phyloP scores from a whole-genome alignment of 805 yeast genomes.

The Saccharomyces paradoxus region DNA sequence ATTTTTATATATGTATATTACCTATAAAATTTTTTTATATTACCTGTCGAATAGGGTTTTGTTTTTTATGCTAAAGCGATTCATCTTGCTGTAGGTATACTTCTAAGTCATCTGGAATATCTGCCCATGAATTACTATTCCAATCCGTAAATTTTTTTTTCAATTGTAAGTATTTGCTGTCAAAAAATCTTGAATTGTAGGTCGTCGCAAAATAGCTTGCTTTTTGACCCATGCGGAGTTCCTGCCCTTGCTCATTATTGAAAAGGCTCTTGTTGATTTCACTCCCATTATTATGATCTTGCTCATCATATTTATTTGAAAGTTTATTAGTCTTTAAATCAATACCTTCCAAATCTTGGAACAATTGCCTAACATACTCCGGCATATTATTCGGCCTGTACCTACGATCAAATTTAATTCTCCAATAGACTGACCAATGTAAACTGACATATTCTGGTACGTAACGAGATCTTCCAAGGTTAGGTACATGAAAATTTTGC shows the following conservation, averaged over 20 bases:
- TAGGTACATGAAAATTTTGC: slow-evolving; percentile 44
- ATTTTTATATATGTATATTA: slow-evolving; percentile 3
- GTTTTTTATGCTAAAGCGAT: slow-evolving; percentile 7
- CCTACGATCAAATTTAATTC: slow-evolving; percentile 39
- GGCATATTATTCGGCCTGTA: slow-evolving; percentile 43
- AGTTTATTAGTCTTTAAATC: slow-evolving; percentile 1
- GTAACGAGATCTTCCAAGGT: slow-evolving; percentile 45
- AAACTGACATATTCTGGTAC: slow-evolving; percentile 41
- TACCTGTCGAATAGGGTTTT: neutral
- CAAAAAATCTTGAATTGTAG: slow-evolving; percentile 3
- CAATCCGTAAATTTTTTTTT: slow-evolving; percentile 19
- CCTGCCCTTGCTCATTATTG: neutral
- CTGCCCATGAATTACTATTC: slow-evolving; percentile 25
- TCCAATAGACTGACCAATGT: slow-evolving; percentile 62
- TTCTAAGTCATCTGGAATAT: slow-evolving; percentile 32
- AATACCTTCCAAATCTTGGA: slow-evolving; percentile 15
- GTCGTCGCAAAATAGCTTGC: neutral
- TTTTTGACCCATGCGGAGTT: neutral
- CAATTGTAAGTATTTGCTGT: slow-evolving; percentile 9
- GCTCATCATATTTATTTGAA: neutral
- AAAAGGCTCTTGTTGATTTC: neutral
- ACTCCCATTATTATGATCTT: neutral
- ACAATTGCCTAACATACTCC: slow-evolving; percentile 21
- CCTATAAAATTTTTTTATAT: neutral
- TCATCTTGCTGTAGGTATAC: slow-evolving; percentile 9